Evolutionary conservation across 2,329 filamentous ascomycete species (phyloP), one percentile per base, ranked within the genome.

Genomic region (Colletotrichum shisoi): DNA sequence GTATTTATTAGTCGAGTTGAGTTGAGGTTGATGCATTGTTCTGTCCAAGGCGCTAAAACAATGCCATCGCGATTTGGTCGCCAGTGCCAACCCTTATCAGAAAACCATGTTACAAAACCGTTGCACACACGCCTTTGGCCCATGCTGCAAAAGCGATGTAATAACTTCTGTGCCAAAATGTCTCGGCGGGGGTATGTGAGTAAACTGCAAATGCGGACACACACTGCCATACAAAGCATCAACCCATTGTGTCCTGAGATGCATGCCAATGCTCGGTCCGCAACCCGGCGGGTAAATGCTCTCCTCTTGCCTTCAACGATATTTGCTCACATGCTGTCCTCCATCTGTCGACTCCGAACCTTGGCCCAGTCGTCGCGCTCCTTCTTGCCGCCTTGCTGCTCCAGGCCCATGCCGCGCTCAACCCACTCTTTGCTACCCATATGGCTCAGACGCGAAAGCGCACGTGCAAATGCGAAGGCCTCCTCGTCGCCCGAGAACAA

Each of bases 341-440:
- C 89, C 80, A 89, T 85, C 82, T 90, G 90, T 71, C 84, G 80
- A 73, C 87, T 90, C 72, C 89, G 83, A 34, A 86, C 84, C 80
- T 86, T 89, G 67, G 82, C 80, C 87, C 88, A 91, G 70, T 82
- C 83, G 63, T 91, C 88, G 71, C 81, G 84, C 74, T 92, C 88
- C 69, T 82, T 76, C 80, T 88, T 87, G 2, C 89, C 89, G 13
- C 89, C 89, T 68, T 83, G 79, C 69, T 78, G 81, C 78, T 91
- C 89, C 62, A 92, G 74, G 0, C 89, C 85, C 83, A 88, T 87
- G 1, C 87, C 94, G 15, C 93, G 80, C 79, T 98, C 94, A 3
- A 98, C 91, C 95, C 95, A 99, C 76, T 97, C 91, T 77, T 89
- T 87, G 76, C 92, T 95, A 21, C 93, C 92, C 95, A 99, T 99